phyloP scores from a whole-genome alignment of 2,329 filamentous ascomycete species.

The Bipolaris oryzae region DNA sequence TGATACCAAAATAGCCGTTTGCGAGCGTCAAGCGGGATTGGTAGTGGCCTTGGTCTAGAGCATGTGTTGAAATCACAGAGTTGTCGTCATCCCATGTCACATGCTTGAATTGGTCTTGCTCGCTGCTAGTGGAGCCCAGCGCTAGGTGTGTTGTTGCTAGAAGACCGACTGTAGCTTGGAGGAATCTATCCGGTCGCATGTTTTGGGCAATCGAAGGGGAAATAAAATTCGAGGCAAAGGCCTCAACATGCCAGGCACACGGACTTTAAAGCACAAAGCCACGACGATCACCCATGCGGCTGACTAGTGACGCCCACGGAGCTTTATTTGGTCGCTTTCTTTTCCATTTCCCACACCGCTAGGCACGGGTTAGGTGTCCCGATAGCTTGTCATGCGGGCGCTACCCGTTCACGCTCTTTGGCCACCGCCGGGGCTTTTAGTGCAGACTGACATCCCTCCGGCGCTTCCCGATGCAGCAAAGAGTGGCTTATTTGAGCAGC shows the following conservation, averaged over 20 bases:
- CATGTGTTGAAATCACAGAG: conserved; percentile 62
- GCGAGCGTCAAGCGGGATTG: conserved; percentile 60
- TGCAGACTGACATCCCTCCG: neutral
- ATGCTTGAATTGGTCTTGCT: conserved; percentile 40
- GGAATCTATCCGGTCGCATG: conserved; percentile 9
- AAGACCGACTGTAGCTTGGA: conserved; percentile 14
- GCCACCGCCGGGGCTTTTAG: neutral
- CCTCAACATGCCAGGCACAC: conserved; percentile 1
- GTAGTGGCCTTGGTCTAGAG: conserved; percentile 63
- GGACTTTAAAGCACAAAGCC: conserved; percentile 15
- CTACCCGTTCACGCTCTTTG: neutral
- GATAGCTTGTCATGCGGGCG: conserved; percentile 9
- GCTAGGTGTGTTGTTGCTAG: conserved; percentile 17
- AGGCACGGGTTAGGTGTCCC: conserved; percentile 6
- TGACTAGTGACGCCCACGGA: conserved; percentile 3
- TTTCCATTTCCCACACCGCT: conserved; percentile 18
- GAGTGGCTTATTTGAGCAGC: neutral
- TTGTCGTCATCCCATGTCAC: conserved; percentile 65
- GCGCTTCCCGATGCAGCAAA: neutral
- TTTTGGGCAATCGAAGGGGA: conserved; percentile 5
- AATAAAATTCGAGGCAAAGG: neutral
- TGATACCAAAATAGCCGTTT: conserved; percentile 70
- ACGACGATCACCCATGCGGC: conserved; percentile 11
- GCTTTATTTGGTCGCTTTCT: conserved; percentile 8
- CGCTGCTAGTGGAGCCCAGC: conserved; percentile 22